Evolutionary conservation across 805 yeast genomes (phyloP).

Genomic region (Lipomyces sp.): DNA sequence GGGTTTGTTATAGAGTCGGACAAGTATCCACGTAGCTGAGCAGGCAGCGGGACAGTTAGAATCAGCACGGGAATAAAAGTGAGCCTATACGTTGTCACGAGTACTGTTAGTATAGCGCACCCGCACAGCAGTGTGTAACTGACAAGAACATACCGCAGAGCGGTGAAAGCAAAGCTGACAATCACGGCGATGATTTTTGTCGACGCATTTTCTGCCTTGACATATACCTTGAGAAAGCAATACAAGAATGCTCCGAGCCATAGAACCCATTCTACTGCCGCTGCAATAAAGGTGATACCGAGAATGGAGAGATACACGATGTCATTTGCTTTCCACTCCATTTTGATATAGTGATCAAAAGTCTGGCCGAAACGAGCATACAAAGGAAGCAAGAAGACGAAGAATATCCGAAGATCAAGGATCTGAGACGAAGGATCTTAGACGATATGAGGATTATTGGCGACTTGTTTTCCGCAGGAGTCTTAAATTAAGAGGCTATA

Average conservation of each 20-base stretch:
- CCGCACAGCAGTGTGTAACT: no score
- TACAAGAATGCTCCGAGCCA: conserved; percentile 23
- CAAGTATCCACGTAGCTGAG: conserved; percentile 14
- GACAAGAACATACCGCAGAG: no score
- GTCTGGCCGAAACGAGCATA: no score
- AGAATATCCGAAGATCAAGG: no score
- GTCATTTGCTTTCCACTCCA: conserved; percentile 1
- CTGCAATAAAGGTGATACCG: conserved; percentile 16
- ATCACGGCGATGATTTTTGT: conserved; percentile 11
- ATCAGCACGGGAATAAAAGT: conserved; percentile 20
- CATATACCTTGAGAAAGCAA: conserved; percentile 19
- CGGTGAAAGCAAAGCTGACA: conserved; percentile 8
- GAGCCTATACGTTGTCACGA: no score
- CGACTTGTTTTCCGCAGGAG: no score
- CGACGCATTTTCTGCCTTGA: conserved; percentile 18
- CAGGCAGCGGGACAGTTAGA: conserved; percentile 22
- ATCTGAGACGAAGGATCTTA: no score
- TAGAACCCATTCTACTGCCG: conserved; percentile 24
- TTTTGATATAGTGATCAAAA: no score
- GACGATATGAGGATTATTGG: no score
- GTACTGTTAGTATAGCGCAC: no score
- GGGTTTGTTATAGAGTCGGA: conserved; percentile 1
- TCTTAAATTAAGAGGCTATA: no score
- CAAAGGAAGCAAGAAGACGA: no score
- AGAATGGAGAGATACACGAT: conserved; percentile 18